A percentile compares a stretch with the other conserved stretches of the same genome.
Evolutionary conservation across 306 rosid genomes (phyloP).

Genomic region (Rosa chinensis): DNA sequence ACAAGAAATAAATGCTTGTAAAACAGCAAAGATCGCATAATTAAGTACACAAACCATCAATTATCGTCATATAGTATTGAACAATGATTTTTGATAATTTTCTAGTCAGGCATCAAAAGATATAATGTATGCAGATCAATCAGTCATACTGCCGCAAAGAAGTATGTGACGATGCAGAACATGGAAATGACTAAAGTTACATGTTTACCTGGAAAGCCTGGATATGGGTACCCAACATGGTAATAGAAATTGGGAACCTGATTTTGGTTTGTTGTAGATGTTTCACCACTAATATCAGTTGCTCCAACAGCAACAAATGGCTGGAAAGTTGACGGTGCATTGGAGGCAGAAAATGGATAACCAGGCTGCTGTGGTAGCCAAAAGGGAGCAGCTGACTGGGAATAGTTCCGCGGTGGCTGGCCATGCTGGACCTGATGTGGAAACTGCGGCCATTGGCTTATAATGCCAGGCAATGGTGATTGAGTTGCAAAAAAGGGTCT

Average conservation of each 20-base stretch:
- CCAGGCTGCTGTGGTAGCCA: constrained; percentile 34
- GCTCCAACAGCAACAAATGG: constrained; percentile 26
- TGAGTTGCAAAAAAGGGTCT: constrained; percentile 31
- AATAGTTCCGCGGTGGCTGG: constrained; percentile 26
- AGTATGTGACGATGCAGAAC: neutral
- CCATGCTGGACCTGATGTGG: constrained; percentile 29
- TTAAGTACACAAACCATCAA: neutral
- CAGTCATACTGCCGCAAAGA: neutral
- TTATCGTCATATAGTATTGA: neutral
- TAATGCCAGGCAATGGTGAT: constrained; percentile 21
- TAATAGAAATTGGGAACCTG: constrained; percentile 42
- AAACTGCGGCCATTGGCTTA: constrained; percentile 43
- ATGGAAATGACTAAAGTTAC: constrained; percentile 17
- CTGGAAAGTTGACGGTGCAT: constrained; percentile 24
- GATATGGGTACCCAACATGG: constrained; percentile 41
- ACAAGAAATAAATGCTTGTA: no score
- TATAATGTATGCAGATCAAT: neutral
- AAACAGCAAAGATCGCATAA: neutral
- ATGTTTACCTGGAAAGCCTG: constrained; percentile 46
- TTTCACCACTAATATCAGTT: constrained; percentile 27
- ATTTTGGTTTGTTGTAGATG: constrained; percentile 34
- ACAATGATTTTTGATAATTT: neutral
- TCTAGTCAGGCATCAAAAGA: neutral
- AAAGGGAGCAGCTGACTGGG: constrained; percentile 37
- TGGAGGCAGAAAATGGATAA: constrained; percentile 27